Evolutionary conservation across 73 alveolate genomes (phyloP), one percentile per base, ranked within the genome.

Genomic region (Paramecium sonneborni): DNA sequence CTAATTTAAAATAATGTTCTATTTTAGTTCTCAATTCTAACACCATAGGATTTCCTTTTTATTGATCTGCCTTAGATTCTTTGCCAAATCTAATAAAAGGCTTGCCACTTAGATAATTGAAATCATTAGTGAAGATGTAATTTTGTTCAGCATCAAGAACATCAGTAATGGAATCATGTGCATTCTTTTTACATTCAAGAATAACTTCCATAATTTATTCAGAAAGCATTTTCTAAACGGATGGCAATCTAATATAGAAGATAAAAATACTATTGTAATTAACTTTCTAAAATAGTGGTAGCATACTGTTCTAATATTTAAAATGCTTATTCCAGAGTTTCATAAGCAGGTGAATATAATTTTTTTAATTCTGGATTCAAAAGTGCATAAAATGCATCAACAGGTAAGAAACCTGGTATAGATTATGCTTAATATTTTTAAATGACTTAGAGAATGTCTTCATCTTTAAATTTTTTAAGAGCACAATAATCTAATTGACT

Each of bases 321-420:
- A 91, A 97, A 96, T 30, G 94, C 96, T 85, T 97, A 97, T 39
- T 92, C 76, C 34, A 97, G 85, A 28, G 97, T 94, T 14, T 97
- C 99, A 48, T 92, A 91, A 26, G 97, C 98, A 7, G 99, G 99
- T 39, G 95, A 97, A 58, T 94, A 85, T 6, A 97, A 85, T 70
- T 93, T 93, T 76, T 97, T 96, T 24, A 97, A 95, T 55, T 95
- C 93, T 3, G 99, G 99, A 32, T 96, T 85, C 84, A 97, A 92
- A 6, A 97, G 93, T 70, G 95, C 96, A 46, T 84, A 87, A 92
- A 97, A 97, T 34, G 96, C 99, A 92, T 97, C 99, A 24, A 98
- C 99, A 5, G 99, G 97, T 21, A 99, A 99, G 92, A 97, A 98
- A 2, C 99, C 99, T 32, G 99, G 99, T 38, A 98, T 88, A 85